Evolutionary conservation across 768 basidiomycete genomes (phyloP).

Genomic region (Ramaria sp.): DNA sequence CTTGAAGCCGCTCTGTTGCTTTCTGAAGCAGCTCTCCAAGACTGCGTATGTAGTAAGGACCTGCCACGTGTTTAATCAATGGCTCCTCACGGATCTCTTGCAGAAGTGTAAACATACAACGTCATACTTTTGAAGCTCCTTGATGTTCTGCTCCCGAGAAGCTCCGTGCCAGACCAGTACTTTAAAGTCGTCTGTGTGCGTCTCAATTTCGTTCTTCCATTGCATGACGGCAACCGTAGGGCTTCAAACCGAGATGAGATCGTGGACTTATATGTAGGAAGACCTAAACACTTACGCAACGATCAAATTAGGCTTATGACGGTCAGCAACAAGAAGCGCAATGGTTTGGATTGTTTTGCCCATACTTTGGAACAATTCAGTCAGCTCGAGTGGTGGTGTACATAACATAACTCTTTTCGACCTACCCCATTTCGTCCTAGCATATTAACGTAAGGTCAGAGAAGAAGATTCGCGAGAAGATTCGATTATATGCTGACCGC

Average conservation of each 20-base stretch:
- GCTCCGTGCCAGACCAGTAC: conserved; percentile 91
- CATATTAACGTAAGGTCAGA: background rate
- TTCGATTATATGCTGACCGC: conserved; percentile 43
- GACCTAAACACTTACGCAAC: conserved; percentile 56
- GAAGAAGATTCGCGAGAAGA: background rate
- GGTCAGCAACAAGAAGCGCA: conserved; percentile 72
- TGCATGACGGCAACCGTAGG: conserved; percentile 52
- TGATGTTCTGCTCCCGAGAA: conserved; percentile 52
- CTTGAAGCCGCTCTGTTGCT: conserved; percentile 89
- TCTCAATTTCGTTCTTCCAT: conserved; percentile 89
- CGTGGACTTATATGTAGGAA: background rate
- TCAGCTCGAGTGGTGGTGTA: conserved; percentile 2
- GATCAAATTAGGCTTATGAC: conserved; percentile 76
- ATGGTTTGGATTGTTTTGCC: conserved; percentile 97
- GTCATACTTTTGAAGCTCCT: conserved; percentile 73
- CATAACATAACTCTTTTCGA: background rate
- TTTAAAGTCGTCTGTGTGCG: conserved; percentile 75
- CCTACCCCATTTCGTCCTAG: conserved; percentile 88
- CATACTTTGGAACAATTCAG: conserved; percentile 44
- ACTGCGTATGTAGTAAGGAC: conserved; percentile 84
- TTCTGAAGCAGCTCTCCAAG: conserved; percentile 84
- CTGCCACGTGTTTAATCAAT: conserved; percentile 21
- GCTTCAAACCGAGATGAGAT: conserved; percentile 17
- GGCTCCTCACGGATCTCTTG: background rate
- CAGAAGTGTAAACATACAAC: conserved; percentile 43